These are phyloP conservation scores for Casuarina glauca DNA, from an alignment of 306 rosid species.

Conservation along the genomic window DNA sequence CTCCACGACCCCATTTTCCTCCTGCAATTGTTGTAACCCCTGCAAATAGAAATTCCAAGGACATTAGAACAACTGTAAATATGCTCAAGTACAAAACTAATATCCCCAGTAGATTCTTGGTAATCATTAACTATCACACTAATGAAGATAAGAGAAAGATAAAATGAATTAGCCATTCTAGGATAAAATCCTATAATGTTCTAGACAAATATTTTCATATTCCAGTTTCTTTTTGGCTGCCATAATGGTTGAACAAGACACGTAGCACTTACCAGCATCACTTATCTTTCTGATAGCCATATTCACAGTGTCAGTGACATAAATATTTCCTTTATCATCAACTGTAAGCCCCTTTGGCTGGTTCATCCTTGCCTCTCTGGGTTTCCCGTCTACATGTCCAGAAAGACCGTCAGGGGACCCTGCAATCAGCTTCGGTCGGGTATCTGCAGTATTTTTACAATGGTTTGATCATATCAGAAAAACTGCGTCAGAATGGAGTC, in stretches of 20 bases:
- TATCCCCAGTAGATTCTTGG: neutral
- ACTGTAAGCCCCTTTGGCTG: constrained; percentile 86
- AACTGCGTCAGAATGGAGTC: constrained; percentile 1
- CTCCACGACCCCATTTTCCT: constrained; percentile 77
- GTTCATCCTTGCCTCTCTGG: constrained; percentile 82
- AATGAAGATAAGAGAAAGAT: neutral
- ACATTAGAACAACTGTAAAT: constrained; percentile 16
- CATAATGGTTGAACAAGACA: neutral
- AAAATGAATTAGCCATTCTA: neutral
- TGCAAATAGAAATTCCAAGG: constrained; percentile 33
- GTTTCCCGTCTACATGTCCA: constrained; percentile 88
- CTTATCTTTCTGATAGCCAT: constrained; percentile 93
- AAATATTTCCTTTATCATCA: constrained; percentile 89
- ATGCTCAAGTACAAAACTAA: constrained; percentile 13
- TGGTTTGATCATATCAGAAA: neutral
- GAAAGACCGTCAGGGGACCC: constrained; percentile 90
- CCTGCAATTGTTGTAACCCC: constrained; percentile 96
- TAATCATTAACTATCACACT: neutral
- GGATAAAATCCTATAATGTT: neutral
- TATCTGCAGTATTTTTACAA: constrained; percentile 56
- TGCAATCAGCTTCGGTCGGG: constrained; percentile 77
- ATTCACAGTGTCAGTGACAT: constrained; percentile 81
- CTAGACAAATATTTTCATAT: neutral
- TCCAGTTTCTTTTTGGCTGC: neutral
- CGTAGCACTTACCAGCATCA: constrained; percentile 59